Conservation (phyloP, 371 early-diverging fungal species). For the Mucor irregularis region DNA sequence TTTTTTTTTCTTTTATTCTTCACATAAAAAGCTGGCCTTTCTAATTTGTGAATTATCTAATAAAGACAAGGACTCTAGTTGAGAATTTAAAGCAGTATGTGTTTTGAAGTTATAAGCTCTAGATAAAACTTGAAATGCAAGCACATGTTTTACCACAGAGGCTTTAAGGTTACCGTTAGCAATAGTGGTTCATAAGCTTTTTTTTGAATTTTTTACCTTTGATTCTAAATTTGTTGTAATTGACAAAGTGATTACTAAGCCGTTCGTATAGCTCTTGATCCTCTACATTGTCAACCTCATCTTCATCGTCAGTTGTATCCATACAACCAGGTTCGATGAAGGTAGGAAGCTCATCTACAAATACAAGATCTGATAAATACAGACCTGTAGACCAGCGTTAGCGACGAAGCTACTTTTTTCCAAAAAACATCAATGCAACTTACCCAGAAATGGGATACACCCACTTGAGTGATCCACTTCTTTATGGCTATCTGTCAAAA, state of each 20-base stretch:
- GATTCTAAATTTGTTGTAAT: constrained; percentile 68
- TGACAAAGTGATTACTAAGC: constrained; percentile 47
- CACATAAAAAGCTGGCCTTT: constrained; percentile 44
- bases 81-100: constrained; percentile 22
- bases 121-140: constrained; percentile 60
- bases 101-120: constrained; percentile 49
- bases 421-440: no score
- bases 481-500: constrained; percentile 28
- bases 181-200: not conserved
- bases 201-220: constrained; percentile 33
- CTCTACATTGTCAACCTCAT: not conserved
- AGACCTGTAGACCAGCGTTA: constrained; percentile 33
- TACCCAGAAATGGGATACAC: constrained; percentile 64
- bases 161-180: constrained; percentile 29
- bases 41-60: constrained; percentile 45
- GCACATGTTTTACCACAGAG: constrained; percentile 61
- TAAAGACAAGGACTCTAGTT: constrained; percentile 28
- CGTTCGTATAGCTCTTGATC: constrained; percentile 31
- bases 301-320: constrained; percentile 11
- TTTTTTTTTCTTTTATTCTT: constrained; percentile 23
- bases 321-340: constrained; percentile 35
- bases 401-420: not conserved
- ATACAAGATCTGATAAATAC: constrained; percentile 67
- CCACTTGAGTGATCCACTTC: constrained; percentile 26
- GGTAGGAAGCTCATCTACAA: constrained; percentile 63